phyloP scores from a whole-genome alignment of 2,329 filamentous ascomycete genomes.

The Lachnellula hyalina region DNA sequence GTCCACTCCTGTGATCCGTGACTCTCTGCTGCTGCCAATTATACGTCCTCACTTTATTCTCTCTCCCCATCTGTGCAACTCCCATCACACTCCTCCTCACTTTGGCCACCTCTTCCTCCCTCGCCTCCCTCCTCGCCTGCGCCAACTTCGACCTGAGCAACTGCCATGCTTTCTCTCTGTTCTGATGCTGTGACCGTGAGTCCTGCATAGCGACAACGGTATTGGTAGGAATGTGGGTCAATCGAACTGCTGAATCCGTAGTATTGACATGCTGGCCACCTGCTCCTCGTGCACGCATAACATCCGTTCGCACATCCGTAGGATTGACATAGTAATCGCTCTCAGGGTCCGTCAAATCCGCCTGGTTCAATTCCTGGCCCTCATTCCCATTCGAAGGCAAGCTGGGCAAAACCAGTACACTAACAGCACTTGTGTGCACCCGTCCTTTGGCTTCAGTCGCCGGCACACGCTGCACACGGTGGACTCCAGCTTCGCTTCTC shows the following conservation, averaged over 20 bases:
- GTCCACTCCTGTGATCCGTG: constrained; percentile 66
- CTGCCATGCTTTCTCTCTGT: constrained; percentile 82
- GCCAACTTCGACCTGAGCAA: constrained; percentile 78
- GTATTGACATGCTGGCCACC: constrained; percentile 98
- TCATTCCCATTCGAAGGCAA: constrained; percentile 55
- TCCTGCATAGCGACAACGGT: constrained; percentile 91
- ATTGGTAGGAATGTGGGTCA: constrained; percentile 85
- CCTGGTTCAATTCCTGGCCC: constrained; percentile 44
- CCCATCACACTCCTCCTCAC: constrained; percentile 75
- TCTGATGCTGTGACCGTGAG: constrained; percentile 81
- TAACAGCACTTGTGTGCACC: constrained; percentile 88
- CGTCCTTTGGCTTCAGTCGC: constrained; percentile 86
- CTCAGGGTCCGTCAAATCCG: constrained; percentile 72
- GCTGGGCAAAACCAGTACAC: constrained; percentile 85
- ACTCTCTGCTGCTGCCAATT: constrained; percentile 67
- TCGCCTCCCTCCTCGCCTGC: constrained; percentile 70
- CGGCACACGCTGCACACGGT: constrained; percentile 89
- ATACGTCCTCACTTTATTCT: constrained; percentile 84
- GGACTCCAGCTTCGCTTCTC: constrained; percentile 86
- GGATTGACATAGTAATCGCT: constrained; percentile 90
- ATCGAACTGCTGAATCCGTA: constrained; percentile 88
- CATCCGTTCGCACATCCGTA: constrained; percentile 75
- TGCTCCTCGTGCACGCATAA: constrained; percentile 86
- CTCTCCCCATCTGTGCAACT: constrained; percentile 75
- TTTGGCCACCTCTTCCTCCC: constrained; percentile 72